Conservation (phyloP, 1,284 basidiomycete species). For the Ceratobasidium sp. region DNA sequence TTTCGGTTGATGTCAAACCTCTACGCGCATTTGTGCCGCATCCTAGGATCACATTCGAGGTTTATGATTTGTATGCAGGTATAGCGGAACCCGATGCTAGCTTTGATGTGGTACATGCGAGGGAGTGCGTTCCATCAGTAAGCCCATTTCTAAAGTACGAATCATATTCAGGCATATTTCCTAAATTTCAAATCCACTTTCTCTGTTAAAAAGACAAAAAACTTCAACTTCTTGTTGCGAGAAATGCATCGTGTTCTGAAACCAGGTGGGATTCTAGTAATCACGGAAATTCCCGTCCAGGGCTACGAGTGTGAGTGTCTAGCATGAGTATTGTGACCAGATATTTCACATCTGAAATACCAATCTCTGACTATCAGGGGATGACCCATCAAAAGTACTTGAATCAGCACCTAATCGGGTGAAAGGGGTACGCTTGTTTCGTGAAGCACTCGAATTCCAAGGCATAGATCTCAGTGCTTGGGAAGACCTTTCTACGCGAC, state of each 20-base stretch:
- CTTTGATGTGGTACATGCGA: slow-evolving; percentile 21
- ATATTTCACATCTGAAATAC: not conserved
- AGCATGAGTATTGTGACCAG: no score
- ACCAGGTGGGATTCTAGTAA: slow-evolving; percentile 8
- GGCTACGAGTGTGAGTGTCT: not conserved
- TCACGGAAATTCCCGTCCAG: slow-evolving; percentile 12
- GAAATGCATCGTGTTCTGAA: slow-evolving; percentile 29
- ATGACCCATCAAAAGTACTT: not conserved
- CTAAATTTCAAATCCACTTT: not conserved
- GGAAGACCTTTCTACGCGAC: slow-evolving; percentile 11
- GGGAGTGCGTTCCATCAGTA: not conserved
- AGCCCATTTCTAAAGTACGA: not conserved
- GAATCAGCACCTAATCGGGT: not conserved
- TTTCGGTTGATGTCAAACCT: slow-evolving; percentile 25
- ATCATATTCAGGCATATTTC: not conserved
- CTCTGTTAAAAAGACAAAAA: not conserved
- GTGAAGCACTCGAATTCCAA: not conserved
- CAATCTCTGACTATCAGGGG: not conserved
- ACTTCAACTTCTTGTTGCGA: slow-evolving; percentile 15
- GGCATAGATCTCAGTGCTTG: slow-evolving; percentile 6
- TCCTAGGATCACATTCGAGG: slow-evolving; percentile 13
- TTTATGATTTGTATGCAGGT: slow-evolving; percentile 19
- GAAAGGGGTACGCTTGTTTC: not conserved
- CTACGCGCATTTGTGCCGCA: not conserved
- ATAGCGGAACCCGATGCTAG: slow-evolving; percentile 19